Base-by-base conservation (phyloP, 2,329 filamentous ascomycete species). In the Colletotrichum lentis region DNA sequence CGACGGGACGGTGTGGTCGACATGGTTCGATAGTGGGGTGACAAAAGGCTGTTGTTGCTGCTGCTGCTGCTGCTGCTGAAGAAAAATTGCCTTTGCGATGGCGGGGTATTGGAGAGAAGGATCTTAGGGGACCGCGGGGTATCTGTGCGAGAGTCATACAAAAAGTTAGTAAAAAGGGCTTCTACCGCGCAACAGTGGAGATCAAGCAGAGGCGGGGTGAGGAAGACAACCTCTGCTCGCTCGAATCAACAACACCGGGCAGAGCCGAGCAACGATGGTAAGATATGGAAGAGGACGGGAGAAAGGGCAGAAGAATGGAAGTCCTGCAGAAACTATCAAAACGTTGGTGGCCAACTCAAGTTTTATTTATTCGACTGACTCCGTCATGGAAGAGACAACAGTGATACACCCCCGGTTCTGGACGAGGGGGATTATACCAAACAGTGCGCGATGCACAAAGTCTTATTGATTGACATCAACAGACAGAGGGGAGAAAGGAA, bases 1-100 rank as follows among this genome's bases (percentile, higher is more conserved):
- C 83, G 77, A 73, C 80, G 78, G 71, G 71, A 73, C 63, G 77
- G 71, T 64, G 71, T 74, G 72, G 80, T 76, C 70, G 78, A 79
- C 76, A 78, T 80, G 71, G 70, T 77, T 73, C 77, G 73, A 61
- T 53, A 69, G 64, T 71, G 64, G 70, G 54, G 67, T 69, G 65
- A 61, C 54, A 66, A 68, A 57, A 56, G 63, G 41, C 49, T 63
- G 54, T 49, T 59, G 53, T 46, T 62, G 62, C 44, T 69, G 67
- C 64, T 69, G n/a, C n/a, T n/a, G n/a, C n/a, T n/a, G n/a, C n/a
- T n/a, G n/a, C n/a, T n/a, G n/a, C n/a, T n/a, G 56, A 53, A 69
- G 59, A 69, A 64, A 69, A 69, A 55, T 68, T 69, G 67, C 59
- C 54, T 43, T 22, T 64, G 69, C 46, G 27, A 65, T 70, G 67